Evolutionary conservation across 345 rosid species (phyloP), one percentile per base, ranked within the genome.

Genomic region (Syzygium aqueum): DNA sequence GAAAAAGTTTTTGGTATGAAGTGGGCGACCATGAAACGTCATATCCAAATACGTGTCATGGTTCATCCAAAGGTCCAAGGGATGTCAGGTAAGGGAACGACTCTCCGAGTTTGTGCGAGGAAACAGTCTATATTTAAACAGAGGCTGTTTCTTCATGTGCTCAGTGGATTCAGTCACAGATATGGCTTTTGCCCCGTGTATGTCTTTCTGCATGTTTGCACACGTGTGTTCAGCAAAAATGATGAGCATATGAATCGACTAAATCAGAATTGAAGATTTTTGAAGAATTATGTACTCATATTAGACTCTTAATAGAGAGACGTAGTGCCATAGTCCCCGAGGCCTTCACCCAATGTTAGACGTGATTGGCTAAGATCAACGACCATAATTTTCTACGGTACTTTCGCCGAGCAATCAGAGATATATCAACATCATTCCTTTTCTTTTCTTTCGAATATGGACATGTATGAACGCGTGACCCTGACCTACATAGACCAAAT

Each of bases 321-420:
- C 0, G 0, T 16, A 8, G 43, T 8, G 11, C 7, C 11, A 16
- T 30, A 2, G 6, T 65, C 77, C 11, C 12, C 43, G 0, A 7
- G 43, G 43, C 43, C 23, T 65, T 65, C 46, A 3, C 23, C 8
- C 43, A 67, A 30, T 30, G 2, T 8, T 67, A 4, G 13, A 30
- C 78, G 17, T 30, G 23, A 67, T 67, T 16, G 5, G 3, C 43
- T 33, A 30, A 67, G 43, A 65, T 65, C 1, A 30, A 30, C 17
- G 3, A 30, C 43, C 43, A 65, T 30, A 65, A 65, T 30, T 16
- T 30, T 30, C 77, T 16, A 30, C 0, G 0, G 23, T 65, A 16
- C 23, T 16, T 30, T 65, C 5, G 0, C 12, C 2, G 0, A 7
- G 43, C 43, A 16, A 65, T 61, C 0, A n/a, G 17, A 61, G 67